Evolutionary conservation across 2,329 filamentous ascomycete species (phyloP).

Genomic region (Zymoseptoria pseudotritici): DNA sequence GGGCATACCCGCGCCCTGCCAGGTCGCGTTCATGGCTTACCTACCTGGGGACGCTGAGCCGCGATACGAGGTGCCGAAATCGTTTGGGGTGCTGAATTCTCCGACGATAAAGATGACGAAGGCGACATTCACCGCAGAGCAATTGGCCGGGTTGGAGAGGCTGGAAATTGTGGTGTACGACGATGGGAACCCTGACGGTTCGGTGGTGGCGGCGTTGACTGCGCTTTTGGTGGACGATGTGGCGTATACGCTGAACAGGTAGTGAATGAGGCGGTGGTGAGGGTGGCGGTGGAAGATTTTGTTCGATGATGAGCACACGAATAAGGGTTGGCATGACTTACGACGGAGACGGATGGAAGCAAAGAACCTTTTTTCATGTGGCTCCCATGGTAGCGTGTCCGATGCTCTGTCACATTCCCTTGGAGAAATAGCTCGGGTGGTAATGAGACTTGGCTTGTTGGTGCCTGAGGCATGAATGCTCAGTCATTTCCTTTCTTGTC

Average conservation of each 20-base stretch:
- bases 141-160: background rate
- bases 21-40: background rate
- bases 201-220: background rate
- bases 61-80: background rate
- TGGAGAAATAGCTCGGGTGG: too few relatives aligned
- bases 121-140: background rate
- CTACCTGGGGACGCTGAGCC: background rate
- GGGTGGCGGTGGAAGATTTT: too few relatives aligned
- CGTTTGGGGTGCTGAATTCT: background rate
- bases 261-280: too few relatives aligned
- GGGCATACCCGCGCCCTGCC: background rate
- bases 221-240: background rate
- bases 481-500: too few relatives aligned
- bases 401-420: too few relatives aligned
- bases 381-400: too few relatives aligned
- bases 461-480: too few relatives aligned
- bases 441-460: too few relatives aligned
- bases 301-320: too few relatives aligned
- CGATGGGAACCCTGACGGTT: background rate
- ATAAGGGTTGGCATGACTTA: too few relatives aligned
- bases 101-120: background rate
- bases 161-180: background rate
- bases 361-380: too few relatives aligned
- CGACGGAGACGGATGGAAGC: too few relatives aligned
- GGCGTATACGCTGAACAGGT: background rate